A percentile compares a stretch with the other conserved stretches of the same genome.
phyloP scores from a whole-genome alignment of 805 yeast species.

The Dipodascus albidus region DNA sequence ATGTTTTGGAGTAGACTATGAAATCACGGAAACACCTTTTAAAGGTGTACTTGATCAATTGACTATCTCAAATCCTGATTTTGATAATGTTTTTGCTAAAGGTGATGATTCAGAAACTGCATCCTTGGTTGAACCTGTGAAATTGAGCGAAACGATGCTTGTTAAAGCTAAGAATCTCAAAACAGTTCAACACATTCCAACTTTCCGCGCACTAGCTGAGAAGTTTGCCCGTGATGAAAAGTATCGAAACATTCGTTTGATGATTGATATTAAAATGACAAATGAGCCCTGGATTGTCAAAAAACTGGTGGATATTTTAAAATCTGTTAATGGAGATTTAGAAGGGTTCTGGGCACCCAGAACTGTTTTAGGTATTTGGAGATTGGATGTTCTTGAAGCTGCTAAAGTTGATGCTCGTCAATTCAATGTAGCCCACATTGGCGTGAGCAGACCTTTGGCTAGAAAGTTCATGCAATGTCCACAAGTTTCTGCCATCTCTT shows the following conservation, averaged over 20 bases:
- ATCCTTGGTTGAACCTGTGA: background rate
- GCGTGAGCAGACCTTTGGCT: conserved; percentile 28
- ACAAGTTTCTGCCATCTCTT: conserved; percentile 48
- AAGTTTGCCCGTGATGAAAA: conserved; percentile 29
- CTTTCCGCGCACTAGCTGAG: conserved; percentile 30
- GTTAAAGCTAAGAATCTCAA: conserved; percentile 18
- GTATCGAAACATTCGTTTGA: conserved; percentile 24
- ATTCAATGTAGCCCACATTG: conserved; percentile 26
- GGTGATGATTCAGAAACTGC: background rate
- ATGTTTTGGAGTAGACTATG: conserved; percentile 31
- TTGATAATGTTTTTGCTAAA: background rate
- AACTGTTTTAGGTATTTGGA: conserved; percentile 45
- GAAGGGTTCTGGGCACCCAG: conserved; percentile 33
- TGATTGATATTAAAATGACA: conserved; percentile 42
- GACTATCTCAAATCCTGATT: conserved; percentile 16
- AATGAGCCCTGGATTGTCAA: conserved; percentile 34
- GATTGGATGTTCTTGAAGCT: conserved; percentile 34
- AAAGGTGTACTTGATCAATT: conserved; percentile 29
- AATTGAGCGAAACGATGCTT: background rate
- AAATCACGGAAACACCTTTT: conserved; percentile 29
- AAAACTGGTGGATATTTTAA: conserved; percentile 29
- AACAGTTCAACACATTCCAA: conserved; percentile 25
- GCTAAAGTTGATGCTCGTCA: conserved; percentile 28
- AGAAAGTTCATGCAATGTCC: conserved; percentile 30
- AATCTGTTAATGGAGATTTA: conserved; percentile 29